These are phyloP conservation scores for Boletus reticuloceps DNA, from an alignment of 768 basidiomycete genomes.

Conservation along the genomic window DNA sequence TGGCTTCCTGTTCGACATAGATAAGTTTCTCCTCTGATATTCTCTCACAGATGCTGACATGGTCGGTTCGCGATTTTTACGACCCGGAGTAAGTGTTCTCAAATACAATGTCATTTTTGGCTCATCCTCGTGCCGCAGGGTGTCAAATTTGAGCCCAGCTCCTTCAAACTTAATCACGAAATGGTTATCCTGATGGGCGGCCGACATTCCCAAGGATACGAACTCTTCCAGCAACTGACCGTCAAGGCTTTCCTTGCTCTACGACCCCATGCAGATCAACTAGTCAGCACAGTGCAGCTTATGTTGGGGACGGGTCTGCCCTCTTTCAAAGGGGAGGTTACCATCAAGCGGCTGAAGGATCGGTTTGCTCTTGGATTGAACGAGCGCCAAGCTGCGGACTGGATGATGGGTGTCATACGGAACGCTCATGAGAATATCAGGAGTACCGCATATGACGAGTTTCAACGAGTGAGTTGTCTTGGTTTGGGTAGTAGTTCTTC, in stretches of 20 bases:
- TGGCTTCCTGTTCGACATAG: slow-evolving; percentile 97
- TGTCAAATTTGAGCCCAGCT: slow-evolving; percentile 97
- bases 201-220: slow-evolving; percentile 89
- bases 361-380: slow-evolving; percentile 80
- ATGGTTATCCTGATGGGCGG: slow-evolving; percentile 99
- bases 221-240: slow-evolving; percentile 88
- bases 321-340: slow-evolving; percentile 94
- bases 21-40: slow-evolving; percentile 54
- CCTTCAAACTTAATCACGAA: slow-evolving; percentile 98
- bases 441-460: slow-evolving; percentile 93
- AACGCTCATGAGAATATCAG: slow-evolving; percentile 96
- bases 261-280: slow-evolving; percentile 89
- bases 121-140: slow-evolving; percentile 51
- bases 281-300: slow-evolving; percentile 82
- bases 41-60: slow-evolving; percentile 26
- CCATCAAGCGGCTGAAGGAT: slow-evolving; percentile 83
- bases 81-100: slow-evolving; percentile 54
- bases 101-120: background rate
- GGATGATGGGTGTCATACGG: slow-evolving; percentile 82
- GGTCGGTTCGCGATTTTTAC: slow-evolving; percentile 31
- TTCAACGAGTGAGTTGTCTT: slow-evolving; percentile 67
- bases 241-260: slow-evolving; percentile 97
- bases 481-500: background rate
- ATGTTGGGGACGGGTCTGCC: slow-evolving; percentile 96
- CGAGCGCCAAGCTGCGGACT: slow-evolving; percentile 91